Base-by-base conservation (phyloP, 257 asterid species). In the Avicennia marina region DNA sequence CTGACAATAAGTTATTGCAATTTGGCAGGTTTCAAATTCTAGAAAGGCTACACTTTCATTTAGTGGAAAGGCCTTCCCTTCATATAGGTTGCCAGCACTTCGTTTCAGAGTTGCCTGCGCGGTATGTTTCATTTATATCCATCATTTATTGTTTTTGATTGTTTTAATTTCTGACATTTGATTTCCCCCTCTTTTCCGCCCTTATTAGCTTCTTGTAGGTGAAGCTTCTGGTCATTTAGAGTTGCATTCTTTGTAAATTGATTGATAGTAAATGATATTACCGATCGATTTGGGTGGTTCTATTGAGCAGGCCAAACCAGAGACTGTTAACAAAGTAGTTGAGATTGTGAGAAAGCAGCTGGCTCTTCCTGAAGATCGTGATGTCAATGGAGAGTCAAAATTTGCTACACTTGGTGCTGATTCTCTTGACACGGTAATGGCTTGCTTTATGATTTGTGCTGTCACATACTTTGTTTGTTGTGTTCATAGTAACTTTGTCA, bases 381-480 rank as follows among this genome's bases (percentile, higher is more conserved):
- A 47, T 11, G 95, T 90, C 46, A 18, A 29, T 12, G 98, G 96
- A 63, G 86, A 71, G 58, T 87, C 98, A 0, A 85, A 72, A 45
- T 90, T 90, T 65, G 59, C 82, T 2, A 5, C 67, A 4, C 91
- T 90, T 41, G 98, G 98, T 57, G 98, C 98, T 33, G 98, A 90
- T 73, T 90, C 98, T 60, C 96, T 90, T 39, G 98, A 90, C 84
- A 90, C 98, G 66, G 98, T 90, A 90, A 58, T 49, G 38, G 18
- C 18, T 41, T n/a, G 26, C 49, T 55, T n/a, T 51, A 22, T 25
- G 2, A 40, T 24, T 10, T n/a, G 2, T 18, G 8, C 10, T 54
- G 50, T 7, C 50, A 5, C 43, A 13, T 31, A 46, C 20, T 52
- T 20, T 13, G 33, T 19, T n/a, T n/a, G n/a, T n/a, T n/a, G n/a